Evolutionary conservation across 1,284 basidiomycete species (phyloP), one percentile per base, ranked within the genome.

Genomic region (Ganoderma multipileum): DNA sequence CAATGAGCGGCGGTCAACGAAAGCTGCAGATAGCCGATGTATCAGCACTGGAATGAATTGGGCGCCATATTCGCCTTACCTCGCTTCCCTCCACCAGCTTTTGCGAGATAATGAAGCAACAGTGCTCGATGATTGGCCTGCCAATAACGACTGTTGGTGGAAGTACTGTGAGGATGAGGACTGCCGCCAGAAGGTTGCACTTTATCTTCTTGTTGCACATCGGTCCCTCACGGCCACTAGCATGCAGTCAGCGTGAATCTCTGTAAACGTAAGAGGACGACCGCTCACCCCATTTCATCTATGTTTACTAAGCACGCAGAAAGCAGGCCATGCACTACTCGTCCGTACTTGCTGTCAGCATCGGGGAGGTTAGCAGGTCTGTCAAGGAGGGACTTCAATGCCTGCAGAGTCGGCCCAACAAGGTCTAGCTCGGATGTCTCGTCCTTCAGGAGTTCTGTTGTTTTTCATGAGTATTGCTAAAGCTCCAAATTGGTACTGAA

Each of bases 1-100:
- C 97, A 98, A 75, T 98, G 95, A 1, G 93, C 89, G 2, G 96
- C 95, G 4, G 94, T 95, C n/a, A 95, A 79, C 0, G 92, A 91
- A 39, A 92, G 84, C 89, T 92, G 80, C 72, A 72, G 7, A 47
- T 23, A n/a, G 20, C 7, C 30, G n/a, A 36, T n/a, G 12, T 26
- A 26, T 60, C 58, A 60, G 38, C 12, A 11, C 16, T 28, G 7
- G 11, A 23, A 60, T 16, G 11, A 7, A 26, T 38, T 23, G 69
- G 67, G 68, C 71, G 57, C 47, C 3, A 14, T 39, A 2, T 7
- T 16, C 4, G 58, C 74, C 84, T 73, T 74, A 94, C 95, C 75
- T 97, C 95, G 73, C 87, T 85, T 16, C 80, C 83, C 61, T 89
- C 91, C 23, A 86, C 79, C 30, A 93, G 83, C 74, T 91, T 94